Base-by-base conservation (phyloP, 208 protist genomes). In the Leishmania martiniquensis region DNA sequence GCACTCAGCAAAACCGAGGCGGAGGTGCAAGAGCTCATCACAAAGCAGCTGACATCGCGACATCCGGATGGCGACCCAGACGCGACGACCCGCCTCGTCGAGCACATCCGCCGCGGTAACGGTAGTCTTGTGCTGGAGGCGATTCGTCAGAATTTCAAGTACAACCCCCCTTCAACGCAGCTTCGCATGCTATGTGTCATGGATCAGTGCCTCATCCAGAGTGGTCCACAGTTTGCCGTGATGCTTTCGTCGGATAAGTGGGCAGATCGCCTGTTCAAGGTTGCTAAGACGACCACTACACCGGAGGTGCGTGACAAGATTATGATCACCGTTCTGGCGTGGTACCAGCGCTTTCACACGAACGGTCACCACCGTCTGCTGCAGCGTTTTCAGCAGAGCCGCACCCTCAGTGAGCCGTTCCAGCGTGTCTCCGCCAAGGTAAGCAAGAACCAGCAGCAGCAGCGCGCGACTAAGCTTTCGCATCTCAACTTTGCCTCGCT, bases 231-330 rank as follows among this genome's bases (percentile, higher is more conserved):
- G 81, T 93, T 98, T 67, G 86, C 85, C 60, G 85, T 93, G 63
- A 78, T 91, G 78, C 76, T 98, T 12, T 95, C 94, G 20, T 89
- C 90, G 10, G 91, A 96, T 66, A 96, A 96, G 81, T 98, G 94
- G 93, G 89, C 88, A 13, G 94, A 98, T 44, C 88, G 94, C 22
- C 87, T 98, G 66, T 93, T 96, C 80, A 94, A 94, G 78, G 85
- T 94, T 29, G 85, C 90, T 52, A 98, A 98, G 83, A 91, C 86
- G 45, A 90, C 88, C 0, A 62, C 69, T 4, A 34, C 65, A 0
- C 22, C 72, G n/a, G 74, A 87, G 62, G 91, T 96, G 70, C 85
- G 85, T 10, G 85, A 91, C 52, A 88, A 88, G 73, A 95, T 98
- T 54, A 93, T 98, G 75, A 60, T n/a, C 25, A 91, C 80, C 15